These are phyloP conservation scores for Cryptococcus sp. DNA, from an alignment of 1,284 basidiomycete species.

Conservation along the genomic window DNA sequence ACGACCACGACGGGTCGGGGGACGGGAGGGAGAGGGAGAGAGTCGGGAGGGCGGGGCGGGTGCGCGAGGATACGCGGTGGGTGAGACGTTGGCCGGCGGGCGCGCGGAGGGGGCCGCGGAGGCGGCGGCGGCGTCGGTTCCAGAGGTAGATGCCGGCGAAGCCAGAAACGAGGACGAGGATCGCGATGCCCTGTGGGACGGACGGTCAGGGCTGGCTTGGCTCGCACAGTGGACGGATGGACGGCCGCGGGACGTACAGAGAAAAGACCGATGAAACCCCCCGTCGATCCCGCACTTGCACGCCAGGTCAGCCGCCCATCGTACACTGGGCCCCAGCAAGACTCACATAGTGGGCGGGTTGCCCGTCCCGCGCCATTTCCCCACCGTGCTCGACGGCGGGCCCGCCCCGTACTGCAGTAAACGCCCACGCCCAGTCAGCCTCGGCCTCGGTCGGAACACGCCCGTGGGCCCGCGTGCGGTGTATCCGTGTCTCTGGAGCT, in stretches of 20 bases:
- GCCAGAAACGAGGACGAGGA: conserved; percentile 5
- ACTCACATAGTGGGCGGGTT: conserved; percentile 17
- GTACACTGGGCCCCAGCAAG: too few relatives aligned
- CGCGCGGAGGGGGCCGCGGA: not conserved
- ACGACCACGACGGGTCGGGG: conserved; percentile 18
- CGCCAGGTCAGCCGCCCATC: too few relatives aligned
- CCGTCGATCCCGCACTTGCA: conserved; percentile 18
- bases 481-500: not conserved
- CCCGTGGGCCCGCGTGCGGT: too few relatives aligned
- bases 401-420: conserved; percentile 12
- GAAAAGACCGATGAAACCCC: conserved; percentile 20
- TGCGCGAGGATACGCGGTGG: too few relatives aligned
- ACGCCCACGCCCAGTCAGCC: too few relatives aligned
- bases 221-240: not conserved
- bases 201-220: too few relatives aligned
- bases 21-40: conserved; percentile 18
- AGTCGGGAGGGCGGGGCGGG: conserved; percentile 6
- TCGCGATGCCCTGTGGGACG: conserved; percentile 15
- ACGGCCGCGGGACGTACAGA: conserved; percentile 7
- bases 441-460: too few relatives aligned
- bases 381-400: conserved; percentile 17
- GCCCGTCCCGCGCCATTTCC: conserved; percentile 13
- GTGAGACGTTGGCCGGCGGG: not conserved
- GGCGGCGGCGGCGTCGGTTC: conserved; percentile 13
- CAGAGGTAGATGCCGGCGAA: conserved; percentile 18